Conservation (phyloP, 73 alveolate species). For the Paramecium caudatum region DNA sequence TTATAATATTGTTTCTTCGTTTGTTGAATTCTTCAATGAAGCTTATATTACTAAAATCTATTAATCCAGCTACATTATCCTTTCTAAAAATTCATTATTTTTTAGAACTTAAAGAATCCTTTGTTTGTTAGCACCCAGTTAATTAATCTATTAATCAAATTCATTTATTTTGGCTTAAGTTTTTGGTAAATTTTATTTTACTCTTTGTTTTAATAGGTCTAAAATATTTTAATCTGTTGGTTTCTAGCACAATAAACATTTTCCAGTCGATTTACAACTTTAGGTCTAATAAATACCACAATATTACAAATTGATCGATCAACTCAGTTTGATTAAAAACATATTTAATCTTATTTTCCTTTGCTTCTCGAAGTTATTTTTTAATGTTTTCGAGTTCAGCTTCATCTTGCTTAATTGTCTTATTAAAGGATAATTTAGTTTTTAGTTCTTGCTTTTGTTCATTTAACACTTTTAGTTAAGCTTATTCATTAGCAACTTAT, state of each 20-base stretch:
- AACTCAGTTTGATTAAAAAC: conserved; percentile 12
- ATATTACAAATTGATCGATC: conserved; percentile 27
- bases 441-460: conserved; percentile 15
- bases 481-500: conserved; percentile 29
- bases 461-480: neutral
- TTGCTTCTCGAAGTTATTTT: conserved; percentile 11
- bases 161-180: conserved; percentile 15
- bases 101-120: neutral
- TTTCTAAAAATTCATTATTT: conserved; percentile 19
- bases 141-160: neutral
- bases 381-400: neutral
- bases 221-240: neutral
- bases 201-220: conserved; percentile 11
- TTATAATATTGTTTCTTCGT: neutral
- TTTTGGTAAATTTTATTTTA: conserved; percentile 9
- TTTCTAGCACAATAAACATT: conserved; percentile 43
- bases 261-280: conserved; percentile 24
- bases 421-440: neutral
- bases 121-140: neutral
- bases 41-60: neutral
- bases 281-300: neutral
- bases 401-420: neutral
- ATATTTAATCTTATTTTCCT: conserved; percentile 33
- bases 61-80: neutral
- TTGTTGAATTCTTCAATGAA: neutral